A percentile compares a stretch with the other conserved stretches of the same genome.
Evolutionary conservation across 2,329 filamentous ascomycete species (phyloP).

Genomic region (Nemania sp.): DNA sequence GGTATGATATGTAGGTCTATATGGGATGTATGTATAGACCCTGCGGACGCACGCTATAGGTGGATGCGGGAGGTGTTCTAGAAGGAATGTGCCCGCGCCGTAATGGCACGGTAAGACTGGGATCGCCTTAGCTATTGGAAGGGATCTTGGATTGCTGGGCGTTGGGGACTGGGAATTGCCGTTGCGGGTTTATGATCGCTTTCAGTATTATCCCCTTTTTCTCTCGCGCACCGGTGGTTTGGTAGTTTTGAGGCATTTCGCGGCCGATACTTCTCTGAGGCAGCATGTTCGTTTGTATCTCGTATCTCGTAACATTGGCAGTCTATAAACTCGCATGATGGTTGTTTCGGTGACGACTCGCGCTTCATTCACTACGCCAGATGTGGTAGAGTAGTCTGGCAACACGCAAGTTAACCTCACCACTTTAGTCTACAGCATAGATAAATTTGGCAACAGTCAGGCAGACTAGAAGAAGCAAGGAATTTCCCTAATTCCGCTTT

Average conservation of each 20-base stretch:
- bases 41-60: not conserved
- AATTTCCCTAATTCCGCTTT: not conserved
- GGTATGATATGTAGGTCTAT: too few relatives aligned
- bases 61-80: slow-evolving; percentile 9
- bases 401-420: not conserved
- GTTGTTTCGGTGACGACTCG: not conserved
- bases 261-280: not conserved
- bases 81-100: slow-evolving; percentile 6
- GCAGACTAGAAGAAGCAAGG: not conserved
- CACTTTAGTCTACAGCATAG: not conserved
- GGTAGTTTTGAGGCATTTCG: not conserved
- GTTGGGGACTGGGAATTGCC: not conserved
- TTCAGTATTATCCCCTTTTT: not conserved
- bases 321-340: not conserved
- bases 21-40: too few relatives aligned
- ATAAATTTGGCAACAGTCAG: slow-evolving; percentile 1
- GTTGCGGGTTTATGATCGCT: not conserved
- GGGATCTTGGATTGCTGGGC: not conserved
- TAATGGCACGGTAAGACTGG: too few relatives aligned
- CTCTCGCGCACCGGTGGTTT: not conserved
- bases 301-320: too few relatives aligned
- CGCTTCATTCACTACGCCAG: not conserved
- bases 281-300: too few relatives aligned
- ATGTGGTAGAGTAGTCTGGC: not conserved
- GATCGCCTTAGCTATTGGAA: not conserved